These are phyloP conservation scores for Parietichytrium sp. DNA, from an alignment of 108 stramenopile species.

Conservation along the genomic window DNA sequence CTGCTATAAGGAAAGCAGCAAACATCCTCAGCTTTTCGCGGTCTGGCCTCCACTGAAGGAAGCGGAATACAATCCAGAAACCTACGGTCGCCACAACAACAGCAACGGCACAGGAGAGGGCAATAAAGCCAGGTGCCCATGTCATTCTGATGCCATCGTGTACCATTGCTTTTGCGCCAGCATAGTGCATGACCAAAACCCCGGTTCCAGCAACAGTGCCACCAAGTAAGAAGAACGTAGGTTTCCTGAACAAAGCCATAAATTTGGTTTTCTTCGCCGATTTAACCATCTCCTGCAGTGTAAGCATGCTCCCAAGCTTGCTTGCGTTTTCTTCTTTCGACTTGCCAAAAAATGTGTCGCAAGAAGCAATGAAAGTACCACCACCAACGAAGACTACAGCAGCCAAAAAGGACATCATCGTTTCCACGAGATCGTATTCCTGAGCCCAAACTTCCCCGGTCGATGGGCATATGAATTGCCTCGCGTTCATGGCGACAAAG, in stretches of 20 bases:
- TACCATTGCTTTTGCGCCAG: neutral
- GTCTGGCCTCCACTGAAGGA: slow-evolving; percentile 13
- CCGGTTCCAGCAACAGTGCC: neutral
- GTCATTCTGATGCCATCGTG: neutral
- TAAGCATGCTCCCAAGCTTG: neutral
- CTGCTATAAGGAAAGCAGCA: neutral
- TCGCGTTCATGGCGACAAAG: neutral
- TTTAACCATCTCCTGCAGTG: neutral
- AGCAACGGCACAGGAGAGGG: neutral
- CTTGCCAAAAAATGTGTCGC: neutral
- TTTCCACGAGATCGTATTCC: neutral
- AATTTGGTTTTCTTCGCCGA: neutral
- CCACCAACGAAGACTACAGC: neutral
- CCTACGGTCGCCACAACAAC: neutral
- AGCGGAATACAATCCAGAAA: slow-evolving; percentile 33
- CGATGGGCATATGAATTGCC: neutral
- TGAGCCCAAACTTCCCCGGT: neutral
- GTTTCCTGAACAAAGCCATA: neutral
- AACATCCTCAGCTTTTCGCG: neutral
- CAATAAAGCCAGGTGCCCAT: neutral
- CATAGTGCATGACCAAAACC: slow-evolving; percentile 12
- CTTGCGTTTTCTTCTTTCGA: neutral
- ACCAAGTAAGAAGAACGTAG: neutral
- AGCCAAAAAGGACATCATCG: neutral
- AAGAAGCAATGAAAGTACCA: neutral